A percentile compares a stretch with the other conserved stretches of the same genome.
phyloP scores from a whole-genome alignment of 73 alveolate species.

The Uronychia binucleata region DNA sequence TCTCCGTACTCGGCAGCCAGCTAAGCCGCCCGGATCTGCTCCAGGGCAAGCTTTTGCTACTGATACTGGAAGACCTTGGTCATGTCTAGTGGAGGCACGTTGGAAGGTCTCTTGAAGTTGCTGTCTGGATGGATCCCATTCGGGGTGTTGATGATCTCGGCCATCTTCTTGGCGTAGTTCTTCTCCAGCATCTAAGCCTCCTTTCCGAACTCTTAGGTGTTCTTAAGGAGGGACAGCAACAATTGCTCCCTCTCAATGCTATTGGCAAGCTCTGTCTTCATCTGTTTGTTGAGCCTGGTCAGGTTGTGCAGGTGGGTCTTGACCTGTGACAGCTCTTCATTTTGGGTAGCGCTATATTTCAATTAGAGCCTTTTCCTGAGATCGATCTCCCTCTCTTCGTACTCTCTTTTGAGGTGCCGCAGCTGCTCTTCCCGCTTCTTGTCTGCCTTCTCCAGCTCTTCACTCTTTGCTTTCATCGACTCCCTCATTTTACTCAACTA shows the following conservation, averaged over 20 bases:
- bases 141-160: background rate
- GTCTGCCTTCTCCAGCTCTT: background rate
- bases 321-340: background rate
- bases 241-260: background rate
- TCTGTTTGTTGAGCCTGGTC: background rate
- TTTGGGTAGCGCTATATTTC: background rate
- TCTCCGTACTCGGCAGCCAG: background rate
- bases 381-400: background rate
- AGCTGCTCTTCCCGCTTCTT: background rate
- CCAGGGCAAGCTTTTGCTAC: background rate
- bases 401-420: background rate
- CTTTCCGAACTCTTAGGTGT: slow-evolving; percentile 2
- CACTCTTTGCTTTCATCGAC: background rate
- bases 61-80: background rate
- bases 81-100: background rate
- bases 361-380: background rate
- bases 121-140: background rate
- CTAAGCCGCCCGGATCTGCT: background rate
- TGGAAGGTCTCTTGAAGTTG: background rate
- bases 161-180: slow-evolving; percentile 3
- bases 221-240: background rate
- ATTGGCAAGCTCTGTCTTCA: background rate
- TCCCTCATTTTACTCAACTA: background rate
- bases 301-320: background rate
- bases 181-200: slow-evolving; percentile 2